Percentiles rank a stretch among this genome's conserved stretches.
These are phyloP conservation scores for Plasmodium vivax DNA, from an alignment of 169 alveolate genomes.

Conservation along the genomic window DNA sequence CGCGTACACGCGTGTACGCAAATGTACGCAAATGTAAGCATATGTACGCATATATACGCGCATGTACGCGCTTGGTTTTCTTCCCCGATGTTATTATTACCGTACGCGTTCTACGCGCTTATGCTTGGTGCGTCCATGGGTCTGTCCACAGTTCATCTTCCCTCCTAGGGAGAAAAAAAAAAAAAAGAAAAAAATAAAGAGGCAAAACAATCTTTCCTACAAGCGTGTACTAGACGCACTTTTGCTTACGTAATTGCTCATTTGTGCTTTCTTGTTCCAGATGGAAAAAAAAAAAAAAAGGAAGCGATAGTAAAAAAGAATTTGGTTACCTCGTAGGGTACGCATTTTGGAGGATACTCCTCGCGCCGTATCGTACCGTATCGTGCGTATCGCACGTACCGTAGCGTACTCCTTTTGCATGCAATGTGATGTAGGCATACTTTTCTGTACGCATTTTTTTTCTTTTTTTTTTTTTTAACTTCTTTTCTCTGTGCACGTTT, in stretches of 20 bases:
- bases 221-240: not conserved
- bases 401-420: not conserved
- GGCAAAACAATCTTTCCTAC: not conserved
- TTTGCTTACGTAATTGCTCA: not conserved
- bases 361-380: not conserved
- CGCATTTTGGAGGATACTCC: not conserved
- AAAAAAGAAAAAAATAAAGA: not conserved
- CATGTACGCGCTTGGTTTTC: not conserved
- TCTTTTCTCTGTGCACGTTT: not conserved
- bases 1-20: not conserved
- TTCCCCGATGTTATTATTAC: not conserved
- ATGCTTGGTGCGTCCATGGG: not conserved
- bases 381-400: not conserved
- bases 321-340: not conserved
- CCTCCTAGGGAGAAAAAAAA: not conserved
- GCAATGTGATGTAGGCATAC: not conserved
- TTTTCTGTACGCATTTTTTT: not conserved
- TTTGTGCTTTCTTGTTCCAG: not conserved
- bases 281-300: not conserved
- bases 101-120: not conserved
- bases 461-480: not conserved
- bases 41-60: no score
- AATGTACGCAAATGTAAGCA: no score
- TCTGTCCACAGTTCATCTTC: not conserved
- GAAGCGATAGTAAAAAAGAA: not conserved